A percentile compares a stretch with the other conserved stretches of the same genome.
Conservation (phyloP, 345 rosid species). For the Anacardium occidentale region DNA sequence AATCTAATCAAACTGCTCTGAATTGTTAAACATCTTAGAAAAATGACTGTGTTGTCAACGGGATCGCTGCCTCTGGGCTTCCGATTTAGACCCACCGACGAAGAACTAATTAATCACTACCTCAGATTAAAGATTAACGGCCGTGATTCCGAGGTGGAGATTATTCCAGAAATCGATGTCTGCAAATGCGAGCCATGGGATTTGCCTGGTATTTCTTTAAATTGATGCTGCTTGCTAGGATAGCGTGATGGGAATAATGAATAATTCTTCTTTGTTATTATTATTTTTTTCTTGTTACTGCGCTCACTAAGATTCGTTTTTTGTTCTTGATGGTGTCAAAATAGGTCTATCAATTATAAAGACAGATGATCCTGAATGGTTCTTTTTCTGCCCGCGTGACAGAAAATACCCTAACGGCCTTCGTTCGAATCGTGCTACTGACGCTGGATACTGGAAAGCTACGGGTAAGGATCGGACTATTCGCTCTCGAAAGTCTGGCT, state of each 20-base stretch:
- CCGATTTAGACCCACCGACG: constrained; percentile 89
- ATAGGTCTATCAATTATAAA: constrained; percentile 75
- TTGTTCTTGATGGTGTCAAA: not conserved
- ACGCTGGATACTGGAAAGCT: constrained; percentile 95
- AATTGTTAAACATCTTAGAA: not conserved
- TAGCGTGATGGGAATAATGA: constrained; percentile 6
- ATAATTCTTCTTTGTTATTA: constrained; percentile 6
- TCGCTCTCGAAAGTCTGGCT: constrained; percentile 48
- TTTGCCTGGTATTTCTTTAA: constrained; percentile 56
- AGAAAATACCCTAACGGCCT: constrained; percentile 90
- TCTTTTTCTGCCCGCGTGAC: constrained; percentile 92
- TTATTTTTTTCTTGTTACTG: no score
- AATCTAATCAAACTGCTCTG: not conserved
- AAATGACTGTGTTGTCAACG: constrained; percentile 47
- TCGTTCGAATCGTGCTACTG: constrained; percentile 94
- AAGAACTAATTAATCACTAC: constrained; percentile 87
- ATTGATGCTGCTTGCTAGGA: not conserved
- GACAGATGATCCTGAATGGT: constrained; percentile 91
- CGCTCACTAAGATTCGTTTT: constrained; percentile 3
- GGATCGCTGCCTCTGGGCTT: constrained; percentile 76
- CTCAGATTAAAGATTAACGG: constrained; percentile 84
- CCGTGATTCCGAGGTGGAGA: constrained; percentile 67
- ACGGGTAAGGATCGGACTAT: constrained; percentile 92
- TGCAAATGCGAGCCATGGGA: constrained; percentile 99
- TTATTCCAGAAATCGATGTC: constrained; percentile 80